A percentile compares a stretch with the other conserved stretches of the same genome.
These are phyloP conservation scores for Agaricus bisporus DNA, from an alignment of 768 basidiomycete genomes.

Conservation along the genomic window DNA sequence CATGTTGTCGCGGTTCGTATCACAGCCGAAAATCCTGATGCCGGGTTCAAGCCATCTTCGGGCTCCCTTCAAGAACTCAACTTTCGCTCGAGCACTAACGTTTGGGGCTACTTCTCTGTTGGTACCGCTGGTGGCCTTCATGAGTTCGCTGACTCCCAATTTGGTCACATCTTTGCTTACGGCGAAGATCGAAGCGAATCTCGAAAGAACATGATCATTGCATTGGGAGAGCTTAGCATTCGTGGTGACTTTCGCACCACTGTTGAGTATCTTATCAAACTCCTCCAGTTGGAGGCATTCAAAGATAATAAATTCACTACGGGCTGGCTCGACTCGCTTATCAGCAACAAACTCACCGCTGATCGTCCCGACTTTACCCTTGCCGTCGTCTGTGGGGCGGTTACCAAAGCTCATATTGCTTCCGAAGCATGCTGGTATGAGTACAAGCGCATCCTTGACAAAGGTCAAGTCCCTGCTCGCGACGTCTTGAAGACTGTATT, in stretches of 20 bases:
- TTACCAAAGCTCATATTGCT: slow-evolving; percentile 89
- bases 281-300: slow-evolving; percentile 93
- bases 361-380: slow-evolving; percentile 91
- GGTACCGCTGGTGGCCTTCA: slow-evolving; percentile 93
- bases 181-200: slow-evolving; percentile 94
- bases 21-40: slow-evolving; percentile 98
- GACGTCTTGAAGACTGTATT: slow-evolving; percentile 97
- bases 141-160: slow-evolving; percentile 98
- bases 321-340: slow-evolving; percentile 96
- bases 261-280: slow-evolving; percentile 98
- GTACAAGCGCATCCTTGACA: slow-evolving; percentile 94
- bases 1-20: slow-evolving; percentile 99
- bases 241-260: slow-evolving; percentile 98
- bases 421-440: slow-evolving; percentile 87
- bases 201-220: slow-evolving; percentile 99
- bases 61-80: slow-evolving; percentile 97
- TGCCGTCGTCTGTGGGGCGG: slow-evolving; percentile 94
- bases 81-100: slow-evolving; percentile 98
- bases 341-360: slow-evolving; percentile 95
- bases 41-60: slow-evolving; percentile 98
- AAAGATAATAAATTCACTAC: slow-evolving; percentile 97
- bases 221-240: slow-evolving; percentile 95
- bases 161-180: slow-evolving; percentile 98
- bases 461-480: slow-evolving; percentile 94
- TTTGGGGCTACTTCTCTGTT: slow-evolving; percentile 99